Conservation (phyloP, 495 filamentous ascomycete genomes). For the Lepraria neglecta region DNA sequence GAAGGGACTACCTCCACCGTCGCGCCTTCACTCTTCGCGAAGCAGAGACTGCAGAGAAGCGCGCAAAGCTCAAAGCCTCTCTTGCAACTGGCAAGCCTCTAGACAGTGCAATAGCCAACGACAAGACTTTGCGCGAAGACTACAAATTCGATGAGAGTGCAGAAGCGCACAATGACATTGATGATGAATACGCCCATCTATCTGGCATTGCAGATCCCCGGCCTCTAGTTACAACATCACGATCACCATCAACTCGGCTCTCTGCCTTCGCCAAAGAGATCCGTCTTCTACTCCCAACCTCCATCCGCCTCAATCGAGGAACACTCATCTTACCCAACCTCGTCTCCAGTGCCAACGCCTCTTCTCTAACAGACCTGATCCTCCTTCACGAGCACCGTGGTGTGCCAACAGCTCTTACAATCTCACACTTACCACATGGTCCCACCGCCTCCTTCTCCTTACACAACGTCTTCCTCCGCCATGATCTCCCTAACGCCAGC, state of each 20-base stretch:
- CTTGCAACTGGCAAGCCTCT: conserved; percentile 81
- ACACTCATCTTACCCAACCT: conserved; percentile 82
- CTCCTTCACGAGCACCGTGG: conserved; percentile 92
- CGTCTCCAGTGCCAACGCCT: conserved; percentile 69
- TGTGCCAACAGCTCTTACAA: conserved; percentile 81
- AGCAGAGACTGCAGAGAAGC: conserved; percentile 86
- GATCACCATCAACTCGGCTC: conserved; percentile 78
- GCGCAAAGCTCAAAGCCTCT: conserved; percentile 76
- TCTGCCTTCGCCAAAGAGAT: conserved; percentile 94
- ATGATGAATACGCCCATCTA: conserved; percentile 88
- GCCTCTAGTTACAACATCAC: conserved; percentile 84
- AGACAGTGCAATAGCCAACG: conserved; percentile 80
- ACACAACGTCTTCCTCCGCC: conserved; percentile 89
- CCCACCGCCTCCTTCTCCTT: conserved; percentile 87
- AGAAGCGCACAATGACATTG: conserved; percentile 60
- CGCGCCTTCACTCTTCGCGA: conserved; percentile 71
- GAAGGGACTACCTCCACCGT: conserved; percentile 93
- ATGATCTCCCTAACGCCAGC: conserved; percentile 83
- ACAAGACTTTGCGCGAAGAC: conserved; percentile 76
- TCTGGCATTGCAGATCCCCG: conserved; percentile 81
- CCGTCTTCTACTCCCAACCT: conserved; percentile 79
- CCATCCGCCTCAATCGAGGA: conserved; percentile 85
- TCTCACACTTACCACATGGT: conserved; percentile 88
- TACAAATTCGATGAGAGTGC: conserved; percentile 89
- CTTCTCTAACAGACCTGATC: conserved; percentile 75